Evolutionary conservation across 2,329 filamentous ascomycete species (phyloP).

Genomic region (Hymenoscyphus salicellus): DNA sequence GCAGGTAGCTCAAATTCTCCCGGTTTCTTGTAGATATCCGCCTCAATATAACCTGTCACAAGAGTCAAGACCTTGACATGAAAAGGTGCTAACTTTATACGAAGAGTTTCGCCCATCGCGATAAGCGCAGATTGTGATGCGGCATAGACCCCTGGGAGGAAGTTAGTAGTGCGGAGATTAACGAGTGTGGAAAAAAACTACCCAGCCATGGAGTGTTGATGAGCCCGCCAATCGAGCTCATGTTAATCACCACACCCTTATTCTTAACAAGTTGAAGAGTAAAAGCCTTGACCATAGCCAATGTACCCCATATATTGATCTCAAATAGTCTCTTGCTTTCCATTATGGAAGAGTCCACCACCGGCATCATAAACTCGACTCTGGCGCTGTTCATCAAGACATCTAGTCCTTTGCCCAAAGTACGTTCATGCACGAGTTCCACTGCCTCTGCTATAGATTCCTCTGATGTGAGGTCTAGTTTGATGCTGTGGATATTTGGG

Average conservation of each 20-base stretch:
- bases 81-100: conserved; percentile 9
- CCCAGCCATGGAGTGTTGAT: conserved; percentile 13
- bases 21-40: conserved; percentile 12
- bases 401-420: conserved; percentile 5
- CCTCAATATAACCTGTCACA: conserved; percentile 5
- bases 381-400: conserved; percentile 14
- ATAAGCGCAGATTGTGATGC: not conserved
- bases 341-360: conserved; percentile 8
- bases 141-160: conserved; percentile 4
- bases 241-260: conserved; percentile 32
- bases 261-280: conserved; percentile 27
- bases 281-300: conserved; percentile 32
- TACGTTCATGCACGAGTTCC: conserved; percentile 6
- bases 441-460: not conserved
- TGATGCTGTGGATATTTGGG: not conserved
- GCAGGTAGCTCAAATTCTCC: conserved; percentile 6
- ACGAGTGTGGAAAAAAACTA: too few relatives aligned
- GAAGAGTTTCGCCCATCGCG: conserved; percentile 2
- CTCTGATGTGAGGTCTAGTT: not conserved
- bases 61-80: conserved; percentile 10
- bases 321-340: conserved; percentile 12
- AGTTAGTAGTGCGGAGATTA: too few relatives aligned
- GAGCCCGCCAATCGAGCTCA: conserved; percentile 17
- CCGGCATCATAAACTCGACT: conserved; percentile 14
- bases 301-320: conserved; percentile 16